phyloP scores from a whole-genome alignment of 768 basidiomycete species.

The Pulveroboletus sp. region DNA sequence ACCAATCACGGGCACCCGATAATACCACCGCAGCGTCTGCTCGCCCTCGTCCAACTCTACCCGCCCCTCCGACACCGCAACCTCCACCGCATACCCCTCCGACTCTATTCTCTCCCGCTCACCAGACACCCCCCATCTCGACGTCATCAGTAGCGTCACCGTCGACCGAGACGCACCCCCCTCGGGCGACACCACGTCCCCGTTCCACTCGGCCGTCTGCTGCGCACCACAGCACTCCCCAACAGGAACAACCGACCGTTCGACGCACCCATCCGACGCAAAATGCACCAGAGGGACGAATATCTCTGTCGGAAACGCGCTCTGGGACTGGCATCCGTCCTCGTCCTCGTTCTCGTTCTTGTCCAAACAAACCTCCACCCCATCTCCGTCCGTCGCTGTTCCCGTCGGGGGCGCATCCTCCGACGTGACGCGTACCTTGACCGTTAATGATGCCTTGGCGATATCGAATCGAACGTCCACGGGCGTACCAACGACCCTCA shows the following conservation, averaged over 20 bases:
- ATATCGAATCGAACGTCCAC: constrained; percentile 73
- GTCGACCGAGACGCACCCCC: constrained; percentile 13
- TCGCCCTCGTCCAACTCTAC: constrained; percentile 45
- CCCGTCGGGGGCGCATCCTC: constrained; percentile 43
- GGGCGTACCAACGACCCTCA: constrained; percentile 65
- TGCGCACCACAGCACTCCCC: background rate
- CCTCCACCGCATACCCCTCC: constrained; percentile 36
- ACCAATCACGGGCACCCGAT: constrained; percentile 31
- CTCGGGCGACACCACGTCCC: background rate
- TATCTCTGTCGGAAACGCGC: constrained; percentile 74
- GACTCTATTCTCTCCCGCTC: constrained; percentile 12
- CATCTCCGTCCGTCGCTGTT: background rate
- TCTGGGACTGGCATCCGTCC: background rate
- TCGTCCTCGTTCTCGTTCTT: constrained; percentile 4
- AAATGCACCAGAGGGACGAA: constrained; percentile 90
- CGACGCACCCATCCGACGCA: constrained; percentile 41
- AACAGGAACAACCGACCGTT: constrained; percentile 10
- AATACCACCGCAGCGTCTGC: constrained; percentile 51
- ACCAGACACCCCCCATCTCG: background rate
- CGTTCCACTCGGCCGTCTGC: background rate
- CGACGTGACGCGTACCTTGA: constrained; percentile 56
- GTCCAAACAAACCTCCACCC: background rate
- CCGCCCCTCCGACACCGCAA: constrained; percentile 43
- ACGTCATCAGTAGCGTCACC: constrained; percentile 6
- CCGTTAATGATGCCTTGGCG: constrained; percentile 59